Percentiles rank a stretch among this genome's conserved stretches.
These are phyloP conservation scores for Coemansia sp. DNA, from an alignment of 192 early-diverging fungal species.

Conservation along the genomic window DNA sequence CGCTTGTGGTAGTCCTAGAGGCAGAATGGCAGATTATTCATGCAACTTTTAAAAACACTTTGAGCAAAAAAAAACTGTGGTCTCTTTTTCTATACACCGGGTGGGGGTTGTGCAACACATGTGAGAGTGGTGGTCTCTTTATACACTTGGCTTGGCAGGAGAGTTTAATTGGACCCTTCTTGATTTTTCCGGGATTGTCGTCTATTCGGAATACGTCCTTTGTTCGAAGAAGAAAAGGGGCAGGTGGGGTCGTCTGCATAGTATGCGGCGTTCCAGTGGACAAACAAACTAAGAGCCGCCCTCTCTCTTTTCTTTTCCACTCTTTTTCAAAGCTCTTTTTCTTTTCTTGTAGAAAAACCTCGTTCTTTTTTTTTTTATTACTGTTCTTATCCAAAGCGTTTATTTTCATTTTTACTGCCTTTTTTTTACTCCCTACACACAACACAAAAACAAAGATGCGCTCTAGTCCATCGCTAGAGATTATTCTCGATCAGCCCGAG, in stretches of 20 bases:
- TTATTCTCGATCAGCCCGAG: slow-evolving; percentile 43
- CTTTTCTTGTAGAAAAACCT: background rate
- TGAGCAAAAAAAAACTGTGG: background rate
- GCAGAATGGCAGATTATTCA: background rate
- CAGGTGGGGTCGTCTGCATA: background rate
- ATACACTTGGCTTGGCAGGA: background rate
- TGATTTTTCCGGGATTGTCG: background rate
- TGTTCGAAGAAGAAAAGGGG: background rate
- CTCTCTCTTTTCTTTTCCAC: background rate
- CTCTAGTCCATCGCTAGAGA: slow-evolving; percentile 36
- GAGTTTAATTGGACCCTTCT: background rate
- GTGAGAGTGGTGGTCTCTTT: background rate
- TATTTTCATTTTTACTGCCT: background rate
- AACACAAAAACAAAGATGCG: slow-evolving; percentile 24
- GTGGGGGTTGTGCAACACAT: background rate
- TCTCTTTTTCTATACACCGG: too few relatives aligned
- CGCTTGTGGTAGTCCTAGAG: too few relatives aligned
- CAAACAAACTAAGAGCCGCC: background rate
- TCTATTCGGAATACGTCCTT: background rate
- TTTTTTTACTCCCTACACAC: background rate
- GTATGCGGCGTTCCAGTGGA: background rate
- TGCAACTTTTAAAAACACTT: background rate
- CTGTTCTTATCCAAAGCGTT: slow-evolving; percentile 2
- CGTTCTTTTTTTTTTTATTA: background rate
- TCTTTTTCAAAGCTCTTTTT: background rate